Evolutionary conservation across 495 filamentous ascomycete species (phyloP).

Genomic region (Copromyces sp.): DNA sequence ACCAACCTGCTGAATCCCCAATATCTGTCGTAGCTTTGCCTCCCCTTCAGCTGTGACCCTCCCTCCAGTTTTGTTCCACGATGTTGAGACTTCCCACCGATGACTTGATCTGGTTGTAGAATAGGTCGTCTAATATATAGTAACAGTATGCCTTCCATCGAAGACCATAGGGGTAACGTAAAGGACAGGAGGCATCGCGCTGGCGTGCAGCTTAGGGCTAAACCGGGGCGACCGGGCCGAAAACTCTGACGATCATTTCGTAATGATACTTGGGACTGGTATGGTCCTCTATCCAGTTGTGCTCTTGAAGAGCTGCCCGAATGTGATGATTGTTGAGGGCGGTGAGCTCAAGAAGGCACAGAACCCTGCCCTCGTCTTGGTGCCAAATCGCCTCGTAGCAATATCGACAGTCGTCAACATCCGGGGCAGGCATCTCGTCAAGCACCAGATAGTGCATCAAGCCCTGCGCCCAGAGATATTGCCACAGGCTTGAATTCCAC

Average conservation of each 20-base stretch:
- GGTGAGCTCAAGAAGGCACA: background rate
- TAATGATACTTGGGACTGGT: background rate
- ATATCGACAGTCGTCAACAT: background rate
- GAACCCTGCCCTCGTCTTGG: background rate
- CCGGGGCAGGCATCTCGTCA: background rate
- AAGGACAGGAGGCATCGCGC: background rate
- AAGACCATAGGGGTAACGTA: background rate
- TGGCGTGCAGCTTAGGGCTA: background rate
- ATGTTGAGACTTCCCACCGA: background rate
- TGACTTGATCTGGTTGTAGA: background rate
- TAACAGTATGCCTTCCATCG: background rate
- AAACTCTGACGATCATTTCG: background rate
- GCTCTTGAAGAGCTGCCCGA: background rate
- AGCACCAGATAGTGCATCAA: background rate
- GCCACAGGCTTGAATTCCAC: background rate
- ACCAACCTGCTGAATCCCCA: background rate
- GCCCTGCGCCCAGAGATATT: background rate
- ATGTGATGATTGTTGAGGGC: background rate
- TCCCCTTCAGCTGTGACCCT: background rate
- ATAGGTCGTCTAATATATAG: background rate
- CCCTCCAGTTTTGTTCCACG: background rate
- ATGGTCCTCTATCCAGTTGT: background rate
- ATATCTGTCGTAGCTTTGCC: background rate
- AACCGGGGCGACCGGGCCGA: background rate
- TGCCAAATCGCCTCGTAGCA: background rate